phyloP scores from a whole-genome alignment of 176 grass and related monocot species.

The Themeda triandra region DNA sequence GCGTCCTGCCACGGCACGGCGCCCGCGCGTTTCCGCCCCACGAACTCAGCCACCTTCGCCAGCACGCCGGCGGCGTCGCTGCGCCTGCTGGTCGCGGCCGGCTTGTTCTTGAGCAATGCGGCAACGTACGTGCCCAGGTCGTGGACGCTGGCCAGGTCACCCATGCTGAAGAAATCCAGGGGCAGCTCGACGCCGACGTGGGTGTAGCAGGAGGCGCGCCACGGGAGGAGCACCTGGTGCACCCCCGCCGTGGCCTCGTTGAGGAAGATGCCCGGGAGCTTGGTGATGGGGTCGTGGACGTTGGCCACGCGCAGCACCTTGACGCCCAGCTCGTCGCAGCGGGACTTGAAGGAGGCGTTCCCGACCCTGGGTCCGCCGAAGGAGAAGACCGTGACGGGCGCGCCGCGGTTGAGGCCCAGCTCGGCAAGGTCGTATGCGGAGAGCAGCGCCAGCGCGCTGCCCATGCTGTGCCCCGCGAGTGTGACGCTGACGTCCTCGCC shows the following conservation, averaged over 20 bases:
- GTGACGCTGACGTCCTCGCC: conserved; percentile 63
- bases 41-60: conserved; percentile 36
- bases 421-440: conserved; percentile 71
- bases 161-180: conserved; percentile 57
- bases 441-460: conserved; percentile 63
- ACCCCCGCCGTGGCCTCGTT: conserved; percentile 54
- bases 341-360: conserved; percentile 68
- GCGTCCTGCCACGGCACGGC: conserved; percentile 62
- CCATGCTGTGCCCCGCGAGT: conserved; percentile 90
- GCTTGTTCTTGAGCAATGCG: conserved; percentile 32
- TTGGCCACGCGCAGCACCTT: conserved; percentile 77
- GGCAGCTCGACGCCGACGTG: conserved; percentile 84
- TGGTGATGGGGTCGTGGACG: conserved; percentile 69
- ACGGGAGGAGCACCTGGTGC: conserved; percentile 43
- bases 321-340: conserved; percentile 75
- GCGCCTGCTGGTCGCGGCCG: too few relatives aligned
- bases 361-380: conserved; percentile 81
- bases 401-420: conserved; percentile 55
- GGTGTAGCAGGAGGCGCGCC: conserved; percentile 52
- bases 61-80: too few relatives aligned
- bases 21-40: conserved; percentile 9
- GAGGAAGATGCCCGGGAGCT: conserved; percentile 64
- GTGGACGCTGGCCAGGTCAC: conserved; percentile 65
- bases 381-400: conserved; percentile 78
- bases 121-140: conserved; percentile 72